Percentiles rank a stretch among this genome's conserved stretches.
Conservation (phyloP, 2,329 filamentous ascomycete genomes). For the Talaromyces sp. region DNA sequence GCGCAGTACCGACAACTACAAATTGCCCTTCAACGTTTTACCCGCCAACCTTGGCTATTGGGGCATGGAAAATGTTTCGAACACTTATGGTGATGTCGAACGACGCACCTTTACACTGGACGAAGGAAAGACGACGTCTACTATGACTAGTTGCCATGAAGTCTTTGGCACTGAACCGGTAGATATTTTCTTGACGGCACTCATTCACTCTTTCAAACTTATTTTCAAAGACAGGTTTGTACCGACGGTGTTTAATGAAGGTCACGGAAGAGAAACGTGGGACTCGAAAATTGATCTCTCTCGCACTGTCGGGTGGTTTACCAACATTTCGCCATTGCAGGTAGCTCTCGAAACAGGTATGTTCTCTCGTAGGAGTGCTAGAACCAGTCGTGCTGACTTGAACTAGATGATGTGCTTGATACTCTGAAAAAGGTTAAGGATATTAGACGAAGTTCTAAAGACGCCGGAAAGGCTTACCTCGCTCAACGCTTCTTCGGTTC, state of each 20-base stretch:
- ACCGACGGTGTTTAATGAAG: conserved; percentile 51
- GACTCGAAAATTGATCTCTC: conserved; percentile 48
- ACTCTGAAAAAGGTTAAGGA: conserved; percentile 41
- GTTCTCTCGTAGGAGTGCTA: too few relatives aligned
- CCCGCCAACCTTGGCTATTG: conserved; percentile 38
- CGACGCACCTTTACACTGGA: conserved; percentile 37
- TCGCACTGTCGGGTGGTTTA: conserved; percentile 54
- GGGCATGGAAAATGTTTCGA: conserved; percentile 35
- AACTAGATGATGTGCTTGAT: conserved; percentile 30
- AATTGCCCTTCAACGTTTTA: conserved; percentile 32
- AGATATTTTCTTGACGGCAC: conserved; percentile 38
- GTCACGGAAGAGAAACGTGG: conserved; percentile 51
- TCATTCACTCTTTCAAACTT: conserved; percentile 46
- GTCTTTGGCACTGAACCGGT: conserved; percentile 39
- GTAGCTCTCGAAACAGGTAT: conserved; percentile 29
- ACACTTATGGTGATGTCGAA: conserved; percentile 38
- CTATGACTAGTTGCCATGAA: conserved; percentile 34
- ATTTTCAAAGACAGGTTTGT: conserved; percentile 44
- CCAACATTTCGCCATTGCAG: conserved; percentile 48
- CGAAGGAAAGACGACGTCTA: conserved; percentile 33
- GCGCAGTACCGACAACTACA: conserved; percentile 19
- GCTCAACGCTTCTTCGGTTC: conserved; percentile 33
- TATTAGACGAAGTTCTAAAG: conserved; percentile 34
- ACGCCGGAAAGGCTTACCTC: conserved; percentile 41
- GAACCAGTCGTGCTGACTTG: too few relatives aligned